Evolutionary conservation across 495 filamentous ascomycete genomes (phyloP), one percentile per base, ranked within the genome.

Genomic region (Pseudevernia furfuracea): DNA sequence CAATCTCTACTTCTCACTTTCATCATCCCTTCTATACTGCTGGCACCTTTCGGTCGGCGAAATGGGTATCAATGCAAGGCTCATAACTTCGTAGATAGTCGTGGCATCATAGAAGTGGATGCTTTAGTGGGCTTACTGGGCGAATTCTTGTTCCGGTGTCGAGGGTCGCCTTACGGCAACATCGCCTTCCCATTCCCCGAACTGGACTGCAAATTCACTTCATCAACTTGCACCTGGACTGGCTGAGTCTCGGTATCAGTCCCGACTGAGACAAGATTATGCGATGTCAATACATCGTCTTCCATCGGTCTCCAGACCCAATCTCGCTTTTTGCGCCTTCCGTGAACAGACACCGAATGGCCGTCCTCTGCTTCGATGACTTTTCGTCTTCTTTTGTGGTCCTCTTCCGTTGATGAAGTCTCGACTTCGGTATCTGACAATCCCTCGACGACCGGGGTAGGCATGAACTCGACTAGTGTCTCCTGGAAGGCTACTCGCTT

Each of bases 271-370:
- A 23, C 30, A 34, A 25, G 34, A 25, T 41, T 17, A 44, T 49
- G 41, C 23, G 41, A 48, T 36, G 38, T 46, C 64, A 49, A 52
- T 17, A 65, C 58, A 61, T 71, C 69, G 36, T 70, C 67, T n/a
- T 69, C 68, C 55, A 68, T 32, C 21, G 68, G 69, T 46, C 67
- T 62, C 69, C 66, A 72, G 28, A 72, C 56, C 70, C 69, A 71
- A 11, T 69, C 67, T 56, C 70, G 53, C n/a, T 61, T 58, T 52
- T 67, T 68, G 25, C 55, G 61, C 57, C 68, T 60, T 58, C 61
- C 57, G 7, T 58, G 59, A 19, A 34, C 46, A 32, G 60, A 36
- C 4, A 48, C 67, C 41, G 58, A 58, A 34, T 64, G 68, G 21
- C 62, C 66, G 23, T 70, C 62, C 34, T 68, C 62, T 9, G 66